Evolutionary conservation across 805 yeast species (phyloP), one percentile per base, ranked within the genome.

Genomic region (Hanseniaspora valbyensis): DNA sequence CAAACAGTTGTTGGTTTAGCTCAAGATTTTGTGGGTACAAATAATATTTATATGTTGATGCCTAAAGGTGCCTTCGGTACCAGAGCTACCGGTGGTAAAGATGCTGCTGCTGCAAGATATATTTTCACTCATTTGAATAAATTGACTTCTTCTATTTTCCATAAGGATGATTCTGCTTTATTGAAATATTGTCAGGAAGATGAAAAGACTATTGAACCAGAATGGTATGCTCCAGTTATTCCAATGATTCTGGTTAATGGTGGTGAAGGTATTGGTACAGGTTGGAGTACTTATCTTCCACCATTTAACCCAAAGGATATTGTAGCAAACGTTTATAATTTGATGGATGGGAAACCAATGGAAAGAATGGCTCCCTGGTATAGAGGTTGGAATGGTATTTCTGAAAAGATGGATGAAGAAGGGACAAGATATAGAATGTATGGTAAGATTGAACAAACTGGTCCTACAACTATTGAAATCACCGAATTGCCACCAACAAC

Each of bases 31-130:
- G 82, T 90, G 44, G 98, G 98, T 10, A 74, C 95, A 7, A 92
- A 92, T 61, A 92, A 92, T 61, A 68, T 92, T 58, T 83, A 92
- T 64, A 61, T 87, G 48, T 69, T 92, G 59, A 74, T 78, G 62
- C 98, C 98, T 42, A 84, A 83, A 63, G 98, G 98, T 73, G 81
- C 87, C 30, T 92, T 92, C 63, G 98, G 98, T 75, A 81, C 96
- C 1, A 79, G 98, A 68, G 89, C 92, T 24, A 74, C 86, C 24
- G 98, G 98, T 66, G 98, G 98, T 70, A 92, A 92, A 65, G 98
- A 92, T 71, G 92, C 89, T 14, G 84, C 97, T n/a, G 96, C 97
- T 25, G 81, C 96, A 42, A 89, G 98, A 76, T 92, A 92, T 71
- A 89, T 92, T 64, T 85, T 76, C 65, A 92, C 98, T 0, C 88